phyloP scores from a whole-genome alignment of 2,329 filamentous ascomycete species.

The Pseudocercospora fijiensis region DNA sequence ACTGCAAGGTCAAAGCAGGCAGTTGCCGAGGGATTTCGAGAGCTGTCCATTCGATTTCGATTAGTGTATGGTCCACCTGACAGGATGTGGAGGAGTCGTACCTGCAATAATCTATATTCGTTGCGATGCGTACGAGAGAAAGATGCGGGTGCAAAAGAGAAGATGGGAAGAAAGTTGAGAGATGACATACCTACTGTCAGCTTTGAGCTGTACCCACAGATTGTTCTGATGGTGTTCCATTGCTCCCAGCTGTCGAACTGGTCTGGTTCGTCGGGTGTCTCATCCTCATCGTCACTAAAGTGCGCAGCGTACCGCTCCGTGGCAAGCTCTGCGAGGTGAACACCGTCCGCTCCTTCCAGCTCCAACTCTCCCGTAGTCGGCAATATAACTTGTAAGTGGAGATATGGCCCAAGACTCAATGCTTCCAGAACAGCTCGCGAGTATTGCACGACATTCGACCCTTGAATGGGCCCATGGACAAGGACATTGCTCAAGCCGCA shows the following conservation, averaged over 20 bases:
- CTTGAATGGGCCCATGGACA: conserved; percentile 65
- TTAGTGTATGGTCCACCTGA: conserved; percentile 9
- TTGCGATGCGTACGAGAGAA: background rate
- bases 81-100: conserved; percentile 6
- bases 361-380: conserved; percentile 77
- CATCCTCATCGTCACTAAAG: conserved; percentile 25
- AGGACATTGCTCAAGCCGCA: conserved; percentile 84
- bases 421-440: conserved; percentile 80
- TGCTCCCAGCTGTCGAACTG: conserved; percentile 85
- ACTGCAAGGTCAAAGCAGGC: conserved; percentile 57
- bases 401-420: conserved; percentile 69
- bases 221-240: conserved; percentile 82
- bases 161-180: conserved; percentile 9
- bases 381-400: conserved; percentile 77
- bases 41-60: conserved; percentile 42
- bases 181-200: conserved; percentile 74
- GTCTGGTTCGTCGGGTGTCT: conserved; percentile 38
- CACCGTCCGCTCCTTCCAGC: conserved; percentile 52
- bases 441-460: conserved; percentile 66
- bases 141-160: background rate
- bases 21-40: conserved; percentile 59
- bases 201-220: conserved; percentile 80
- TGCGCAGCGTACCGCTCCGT: conserved; percentile 36
- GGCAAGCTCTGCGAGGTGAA: conserved; percentile 54
- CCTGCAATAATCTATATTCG: conserved; percentile 5